Percentiles rank a stretch among this genome's conserved stretches.
Evolutionary conservation across 164 flowering plant genomes (phyloP).

Genomic region (Nymphaea thermarum): DNA sequence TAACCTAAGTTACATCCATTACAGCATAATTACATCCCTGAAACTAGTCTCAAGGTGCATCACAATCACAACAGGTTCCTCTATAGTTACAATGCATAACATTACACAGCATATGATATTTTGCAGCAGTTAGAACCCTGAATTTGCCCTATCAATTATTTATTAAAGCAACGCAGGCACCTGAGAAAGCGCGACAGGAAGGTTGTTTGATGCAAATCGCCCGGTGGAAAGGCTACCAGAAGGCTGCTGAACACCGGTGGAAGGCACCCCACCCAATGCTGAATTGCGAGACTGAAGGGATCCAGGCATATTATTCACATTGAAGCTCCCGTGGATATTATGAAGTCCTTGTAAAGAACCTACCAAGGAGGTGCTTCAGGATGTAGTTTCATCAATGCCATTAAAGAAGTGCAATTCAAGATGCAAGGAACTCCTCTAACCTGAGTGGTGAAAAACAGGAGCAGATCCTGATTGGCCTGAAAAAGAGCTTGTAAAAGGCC

Average conservation of each 20-base stretch:
- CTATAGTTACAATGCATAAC: no score
- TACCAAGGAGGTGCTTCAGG: conserved; percentile 4
- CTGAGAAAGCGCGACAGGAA: conserved; percentile 81
- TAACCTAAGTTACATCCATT: no score
- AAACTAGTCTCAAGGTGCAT: no score
- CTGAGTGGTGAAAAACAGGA: conserved; percentile 65
- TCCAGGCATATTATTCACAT: conserved; percentile 56
- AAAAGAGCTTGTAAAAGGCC: conserved; percentile 56
- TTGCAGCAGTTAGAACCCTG: no score
- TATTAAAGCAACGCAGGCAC: conserved; percentile 16
- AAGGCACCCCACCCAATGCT: conserved; percentile 42
- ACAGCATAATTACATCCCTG: no score
- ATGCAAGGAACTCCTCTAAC: conserved; percentile 17
- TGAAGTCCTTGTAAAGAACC: conserved; percentile 67
- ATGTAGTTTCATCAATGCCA: not conserved
- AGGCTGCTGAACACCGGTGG: conserved; percentile 72
- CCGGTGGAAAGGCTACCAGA: conserved; percentile 69
- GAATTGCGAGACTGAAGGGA: conserved; percentile 64
- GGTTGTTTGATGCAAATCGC: conserved; percentile 66
- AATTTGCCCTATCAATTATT: no score
- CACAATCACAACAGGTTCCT: no score
- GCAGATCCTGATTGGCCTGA: conserved; percentile 71
- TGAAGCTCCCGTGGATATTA: conserved; percentile 68
- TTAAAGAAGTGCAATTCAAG: conserved; percentile 1
- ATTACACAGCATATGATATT: no score